Percentiles rank a stretch among this genome's conserved stretches.
Conservation (phyloP, 805 yeast species). For the Pachysolen tannophilus region DNA sequence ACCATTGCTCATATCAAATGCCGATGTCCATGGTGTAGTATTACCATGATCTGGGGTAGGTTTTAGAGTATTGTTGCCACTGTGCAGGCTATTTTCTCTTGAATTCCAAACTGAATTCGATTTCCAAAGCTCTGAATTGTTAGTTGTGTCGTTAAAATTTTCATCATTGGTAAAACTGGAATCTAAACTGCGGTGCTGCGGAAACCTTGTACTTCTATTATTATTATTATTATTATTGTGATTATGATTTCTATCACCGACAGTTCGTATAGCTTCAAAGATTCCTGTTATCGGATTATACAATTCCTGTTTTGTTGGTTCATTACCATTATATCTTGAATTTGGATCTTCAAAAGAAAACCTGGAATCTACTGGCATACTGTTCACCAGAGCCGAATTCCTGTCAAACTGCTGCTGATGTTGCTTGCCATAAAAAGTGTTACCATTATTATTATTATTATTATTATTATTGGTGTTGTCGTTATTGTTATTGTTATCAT, state of each 20-base stretch:
- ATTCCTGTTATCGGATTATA: conserved; percentile 10
- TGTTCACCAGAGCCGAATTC: too few relatives aligned
- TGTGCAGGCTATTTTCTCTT: conserved; percentile 4
- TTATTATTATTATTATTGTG: conserved; percentile 1
- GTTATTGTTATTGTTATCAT: background rate
- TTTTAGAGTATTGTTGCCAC: background rate
- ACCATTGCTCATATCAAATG: too few relatives aligned
- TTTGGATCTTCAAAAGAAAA: background rate
- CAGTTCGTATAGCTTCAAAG: conserved; percentile 2
- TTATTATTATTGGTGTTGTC: background rate
- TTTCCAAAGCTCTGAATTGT: conserved; percentile 3
- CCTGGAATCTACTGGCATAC: too few relatives aligned
- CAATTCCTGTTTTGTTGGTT: conserved; percentile 9
- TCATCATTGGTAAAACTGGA: conserved; percentile 7
- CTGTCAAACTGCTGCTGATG: too few relatives aligned
- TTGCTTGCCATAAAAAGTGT: background rate
- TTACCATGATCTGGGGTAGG: background rate
- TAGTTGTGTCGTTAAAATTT: conserved; percentile 1
- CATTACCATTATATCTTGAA: conserved; percentile 4
- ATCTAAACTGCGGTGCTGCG: conserved; percentile 3
- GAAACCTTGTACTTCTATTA: background rate
- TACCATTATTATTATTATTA: background rate
- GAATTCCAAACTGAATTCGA: conserved; percentile 7
- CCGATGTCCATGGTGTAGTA: too few relatives aligned
- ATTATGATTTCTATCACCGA: background rate